These are phyloP conservation scores for Sisymbrium irio DNA, from an alignment of 345 rosid species.

Conservation along the genomic window DNA sequence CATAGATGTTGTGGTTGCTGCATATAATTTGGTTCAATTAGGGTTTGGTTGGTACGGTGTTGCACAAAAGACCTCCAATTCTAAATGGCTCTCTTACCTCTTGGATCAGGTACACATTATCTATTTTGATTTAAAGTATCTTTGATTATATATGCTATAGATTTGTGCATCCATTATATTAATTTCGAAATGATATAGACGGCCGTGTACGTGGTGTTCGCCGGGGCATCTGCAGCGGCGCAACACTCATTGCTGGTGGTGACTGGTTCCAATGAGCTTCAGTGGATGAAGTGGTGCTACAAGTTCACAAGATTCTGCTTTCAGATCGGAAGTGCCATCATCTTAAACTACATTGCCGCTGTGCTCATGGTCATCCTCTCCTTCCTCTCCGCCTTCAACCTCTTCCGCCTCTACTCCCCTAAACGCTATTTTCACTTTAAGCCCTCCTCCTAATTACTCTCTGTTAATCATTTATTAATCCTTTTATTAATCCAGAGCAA, in stretches of 20 bases:
- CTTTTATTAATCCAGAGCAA: slow-evolving; percentile 1
- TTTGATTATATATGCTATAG: neutral
- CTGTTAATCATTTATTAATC: neutral
- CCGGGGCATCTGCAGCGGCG: slow-evolving; percentile 39
- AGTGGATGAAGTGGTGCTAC: slow-evolving; percentile 75
- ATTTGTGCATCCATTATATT: neutral
- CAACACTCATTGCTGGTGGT: slow-evolving; percentile 47
- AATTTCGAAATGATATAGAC: slow-evolving; percentile 29
- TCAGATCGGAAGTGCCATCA: slow-evolving; percentile 54
- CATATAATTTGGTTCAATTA: slow-evolving; percentile 58
- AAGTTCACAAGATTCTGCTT: slow-evolving; percentile 63
- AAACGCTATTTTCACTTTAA: slow-evolving; percentile 43
- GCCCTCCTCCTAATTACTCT: slow-evolving; percentile 11
- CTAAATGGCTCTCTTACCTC: slow-evolving; percentile 45
- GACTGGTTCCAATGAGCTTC: slow-evolving; percentile 47
- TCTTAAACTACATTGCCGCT: slow-evolving; percentile 38
- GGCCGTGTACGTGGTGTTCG: slow-evolving; percentile 50
- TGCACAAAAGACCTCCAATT: slow-evolving; percentile 18
- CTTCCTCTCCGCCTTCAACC: slow-evolving; percentile 55
- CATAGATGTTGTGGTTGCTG: slow-evolving; percentile 48
- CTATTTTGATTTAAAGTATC: neutral
- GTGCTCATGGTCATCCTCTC: slow-evolving; percentile 40
- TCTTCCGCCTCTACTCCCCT: slow-evolving; percentile 69
- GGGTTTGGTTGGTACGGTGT: slow-evolving; percentile 26
- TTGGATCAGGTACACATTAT: slow-evolving; percentile 61